Conservation (phyloP, 208 protist genomes). For the Trypanosomatidae sp. region DNA sequence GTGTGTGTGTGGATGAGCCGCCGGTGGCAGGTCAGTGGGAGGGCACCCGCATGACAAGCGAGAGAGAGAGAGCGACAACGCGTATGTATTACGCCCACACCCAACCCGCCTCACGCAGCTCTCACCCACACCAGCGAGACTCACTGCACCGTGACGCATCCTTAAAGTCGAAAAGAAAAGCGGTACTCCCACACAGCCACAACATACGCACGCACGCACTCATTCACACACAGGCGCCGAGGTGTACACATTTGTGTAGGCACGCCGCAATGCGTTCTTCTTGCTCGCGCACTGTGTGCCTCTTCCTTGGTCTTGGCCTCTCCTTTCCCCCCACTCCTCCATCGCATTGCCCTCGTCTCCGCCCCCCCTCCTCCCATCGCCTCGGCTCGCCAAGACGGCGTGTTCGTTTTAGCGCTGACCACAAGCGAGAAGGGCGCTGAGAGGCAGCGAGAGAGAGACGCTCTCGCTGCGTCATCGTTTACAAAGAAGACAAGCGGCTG, state of each 20-base stretch:
- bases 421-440: no score
- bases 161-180: neutral
- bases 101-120: neutral
- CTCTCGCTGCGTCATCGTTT: no score
- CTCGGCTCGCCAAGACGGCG: no score
- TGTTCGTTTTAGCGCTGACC: no score
- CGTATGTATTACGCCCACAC: no score
- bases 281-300: neutral
- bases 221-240: neutral
- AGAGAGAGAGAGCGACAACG: neutral
- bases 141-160: neutral
- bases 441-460: no score
- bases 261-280: neutral
- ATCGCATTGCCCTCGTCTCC: neutral
- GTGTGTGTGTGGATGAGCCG: neutral
- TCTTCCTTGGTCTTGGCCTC: constrained; percentile 6
- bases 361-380: neutral
- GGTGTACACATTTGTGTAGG: neutral
- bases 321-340: neutral
- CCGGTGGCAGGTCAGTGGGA: neutral
- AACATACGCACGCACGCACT: neutral
- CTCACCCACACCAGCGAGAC: neutral
- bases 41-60: neutral
- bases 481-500: no score
- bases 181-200: neutral